Base-by-base conservation (phyloP, 306 rosid species). In the Luffa acutangula region DNA sequence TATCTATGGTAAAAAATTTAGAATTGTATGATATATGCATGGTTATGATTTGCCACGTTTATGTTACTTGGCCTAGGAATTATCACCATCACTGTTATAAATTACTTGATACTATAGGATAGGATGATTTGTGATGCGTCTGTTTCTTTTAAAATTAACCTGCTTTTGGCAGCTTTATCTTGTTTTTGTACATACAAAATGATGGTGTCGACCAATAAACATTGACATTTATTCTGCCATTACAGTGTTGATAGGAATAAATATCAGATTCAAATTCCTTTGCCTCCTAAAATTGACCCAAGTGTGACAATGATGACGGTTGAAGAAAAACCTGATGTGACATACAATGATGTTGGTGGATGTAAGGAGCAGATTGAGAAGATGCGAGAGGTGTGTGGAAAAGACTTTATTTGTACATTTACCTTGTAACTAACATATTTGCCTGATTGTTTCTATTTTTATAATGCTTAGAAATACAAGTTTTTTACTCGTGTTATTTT, bases 261-360 rank as follows among this genome's bases (percentile, higher is more conserved):
- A 79, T 96, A 96, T 86, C 99, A 96, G 86, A 96, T 96, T 85
- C 99, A 96, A 85, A 96, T 96, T 84, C 99, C 99, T 3, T 82
- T 96, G 89, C 99, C 99, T 57, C 99, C 99, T 15, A 93, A 96
- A 80, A 93, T 93, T 81, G 99, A 96, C 87, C 98, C 99, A 5
- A 93, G 98, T 84, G 98, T 96, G 73, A 93, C 99, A 67, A 93
- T 96, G 98, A 93, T 96, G 98, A 96, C 98, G 0, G 98, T 93
- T 49, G 98, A 93, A 84, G 99, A 96, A 87, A 96, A 96, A 83
- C 99, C 99, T 2, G 99, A 96, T 82, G 99, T 96, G 79, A 96
- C 98, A 13, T 96, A 96, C 82, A 96, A 96, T 66, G 99, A 96
- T 84, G 98, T 96, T 64, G 99, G 99, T 78, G 99, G 99, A 78